Evolutionary conservation across 2,329 filamentous ascomycete species (phyloP).

Genomic region (Colletotrichum cereale): DNA sequence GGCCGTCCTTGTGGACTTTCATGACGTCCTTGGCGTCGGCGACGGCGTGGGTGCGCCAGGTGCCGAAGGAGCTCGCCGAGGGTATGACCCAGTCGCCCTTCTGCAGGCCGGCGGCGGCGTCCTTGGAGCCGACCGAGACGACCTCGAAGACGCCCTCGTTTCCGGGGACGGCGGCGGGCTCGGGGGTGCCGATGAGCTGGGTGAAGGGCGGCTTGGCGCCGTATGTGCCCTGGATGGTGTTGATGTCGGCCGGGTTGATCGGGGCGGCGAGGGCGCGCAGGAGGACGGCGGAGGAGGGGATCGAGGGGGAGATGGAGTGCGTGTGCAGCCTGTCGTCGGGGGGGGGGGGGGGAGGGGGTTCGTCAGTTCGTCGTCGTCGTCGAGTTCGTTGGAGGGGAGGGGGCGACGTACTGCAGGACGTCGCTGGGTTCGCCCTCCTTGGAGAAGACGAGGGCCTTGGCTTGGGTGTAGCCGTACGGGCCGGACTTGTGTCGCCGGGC

Average conservation of each 20-base stretch:
- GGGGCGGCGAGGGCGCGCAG: constrained; percentile 90
- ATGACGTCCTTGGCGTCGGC: constrained; percentile 70
- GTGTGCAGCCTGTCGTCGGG: constrained; percentile 69
- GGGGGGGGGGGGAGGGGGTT: not conserved
- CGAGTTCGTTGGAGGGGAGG: not conserved
- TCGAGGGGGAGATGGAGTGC: constrained; percentile 81
- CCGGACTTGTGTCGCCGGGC: constrained; percentile 65
- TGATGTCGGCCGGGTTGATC: constrained; percentile 97
- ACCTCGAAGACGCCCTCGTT: constrained; percentile 97
- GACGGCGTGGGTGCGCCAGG: constrained; percentile 93
- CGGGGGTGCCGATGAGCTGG: constrained; percentile 79
- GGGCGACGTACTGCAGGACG: constrained; percentile 67
- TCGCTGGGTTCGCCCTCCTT: constrained; percentile 81
- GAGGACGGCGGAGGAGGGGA: constrained; percentile 75
- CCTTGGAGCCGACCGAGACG: constrained; percentile 73
- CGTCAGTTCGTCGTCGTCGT: too few species aligned
- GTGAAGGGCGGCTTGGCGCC: constrained; percentile 85
- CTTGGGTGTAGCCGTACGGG: constrained; percentile 85
- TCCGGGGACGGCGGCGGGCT: constrained; percentile 82
- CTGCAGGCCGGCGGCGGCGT: constrained; percentile 58
- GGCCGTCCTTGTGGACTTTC: constrained; percentile 76
- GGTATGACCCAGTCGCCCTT: constrained; percentile 97
- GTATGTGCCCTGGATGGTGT: constrained; percentile 97
- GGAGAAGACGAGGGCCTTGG: constrained; percentile 83
- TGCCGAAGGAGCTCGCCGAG: constrained; percentile 84